Evolutionary conservation across 208 protist species (phyloP), one percentile per base, ranked within the genome.

Genomic region (Acanthamoeba triangularis): DNA sequence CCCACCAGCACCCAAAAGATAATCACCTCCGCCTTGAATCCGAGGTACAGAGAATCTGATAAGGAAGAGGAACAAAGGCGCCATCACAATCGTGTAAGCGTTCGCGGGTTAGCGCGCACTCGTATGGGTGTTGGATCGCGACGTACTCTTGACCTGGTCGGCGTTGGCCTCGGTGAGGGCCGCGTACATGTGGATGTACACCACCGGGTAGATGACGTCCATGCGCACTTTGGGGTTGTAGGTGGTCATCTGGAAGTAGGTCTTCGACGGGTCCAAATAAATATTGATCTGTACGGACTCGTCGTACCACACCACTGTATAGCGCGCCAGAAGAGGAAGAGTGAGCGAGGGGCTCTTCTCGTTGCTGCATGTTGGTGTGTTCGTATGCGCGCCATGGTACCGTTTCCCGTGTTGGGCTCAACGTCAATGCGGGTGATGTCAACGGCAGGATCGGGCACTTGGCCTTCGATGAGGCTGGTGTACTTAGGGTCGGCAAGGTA

Each of bases 361-460:
- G 37, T 41, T 41, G 37, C 37, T 41, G 37, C 37, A 3, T 8
- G 20, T 23, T 6, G 20, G 30, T 33, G 14, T 33, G 28, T 1
- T 20, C n/a, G n/a, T n/a, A n/a, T n/a, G n/a, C n/a, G n/a, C 11
- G 14, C 72, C 33, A 80, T 65, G 25, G 23, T 82, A 94, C 90
- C 90, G 37, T 94, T 94, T 28, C 90, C 90, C 8, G 67, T 52
- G 67, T 94, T 74, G 18, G 90, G 90, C 52, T 94, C 90, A 49
- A 94, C 44, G 69, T 94, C 90, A 56, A 94, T 94, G 16, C 37
- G 47, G 90, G 65, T 94, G n/a, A 84, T 94, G 16, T 94, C 90
- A 7, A 7, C 44, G 25, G 90, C 52, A 5, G 69, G 47, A 37
- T 94, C 47, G 6, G 3, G 44, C 20, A 63, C 52, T n/a, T 82